Base-by-base conservation (phyloP, 352 stramenopile genomes). In the Globisporangium cederbergense region DNA sequence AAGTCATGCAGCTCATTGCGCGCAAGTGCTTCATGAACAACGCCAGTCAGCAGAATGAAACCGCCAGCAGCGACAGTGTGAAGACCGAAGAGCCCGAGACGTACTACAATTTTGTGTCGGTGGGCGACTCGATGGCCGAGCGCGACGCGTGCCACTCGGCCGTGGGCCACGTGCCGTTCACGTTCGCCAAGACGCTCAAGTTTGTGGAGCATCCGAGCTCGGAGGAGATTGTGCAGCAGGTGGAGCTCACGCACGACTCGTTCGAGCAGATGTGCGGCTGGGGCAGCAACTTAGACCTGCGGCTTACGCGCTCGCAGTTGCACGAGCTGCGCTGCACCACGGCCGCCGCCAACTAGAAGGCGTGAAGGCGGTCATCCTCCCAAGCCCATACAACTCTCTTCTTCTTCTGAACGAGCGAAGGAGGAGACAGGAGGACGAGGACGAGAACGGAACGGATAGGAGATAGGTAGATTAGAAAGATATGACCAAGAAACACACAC, bases 251-350 rank as follows among this genome's bases (percentile, higher is more conserved):
- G 20, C 77, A 90, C 67, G 79, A 91, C 62, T 93, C 83, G 62
- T 91, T 95, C 60, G 84, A 95, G 66, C 84, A 95, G 50, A 93
- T 95, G 86, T 95, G 86, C 62, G 76, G 71, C 53, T 93, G 81
- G 81, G 64, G 77, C 40, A 86, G 74, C 67, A 81, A 84, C 66
- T 62, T 93, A 10, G 86, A 95, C 58, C 62, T 95, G 68, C 81
- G 82, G 50, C 79, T 95, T 46, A 91, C 84, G 42, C 79, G 81
- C 20, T 76, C 76, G 40, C 86, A 95, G 72, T 72, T 95, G n/a
- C 81, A 78, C 2, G 81, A 92, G 58, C 69, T 92, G 67, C 83
- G 79, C 22, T 83, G 79, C 34, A 64, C 69, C 34, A 64, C 69
- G 5, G 58, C 64, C 20, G 63, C 63, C 14, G 58, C 63, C 20